phyloP scores from a whole-genome alignment of 495 filamentous ascomycete species.

The Tricharina praecox region DNA sequence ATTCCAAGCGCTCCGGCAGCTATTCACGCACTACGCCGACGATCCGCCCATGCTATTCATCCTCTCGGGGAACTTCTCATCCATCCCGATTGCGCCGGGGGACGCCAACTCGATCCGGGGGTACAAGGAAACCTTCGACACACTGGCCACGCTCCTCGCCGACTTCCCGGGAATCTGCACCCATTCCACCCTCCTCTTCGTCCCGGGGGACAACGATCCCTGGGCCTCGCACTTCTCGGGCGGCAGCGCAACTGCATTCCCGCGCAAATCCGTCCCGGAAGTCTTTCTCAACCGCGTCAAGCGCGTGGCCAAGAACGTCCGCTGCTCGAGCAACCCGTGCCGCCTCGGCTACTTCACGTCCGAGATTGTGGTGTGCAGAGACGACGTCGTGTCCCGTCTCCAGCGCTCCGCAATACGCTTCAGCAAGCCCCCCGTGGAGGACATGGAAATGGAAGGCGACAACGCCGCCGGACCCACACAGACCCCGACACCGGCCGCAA shows the following conservation, averaged over 20 bases:
- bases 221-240: conserved; percentile 76
- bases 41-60: conserved; percentile 61
- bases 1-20: conserved; percentile 56
- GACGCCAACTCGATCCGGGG: conserved; percentile 60
- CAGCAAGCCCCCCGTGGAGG: conserved; percentile 27
- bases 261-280: conserved; percentile 58
- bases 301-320: conserved; percentile 53
- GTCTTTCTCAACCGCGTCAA: conserved; percentile 72
- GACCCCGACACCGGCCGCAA: conserved; percentile 13
- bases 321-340: conserved; percentile 79
- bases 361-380: conserved; percentile 71
- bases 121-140: conserved; percentile 88
- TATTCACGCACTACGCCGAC: conserved; percentile 53
- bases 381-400: conserved; percentile 64
- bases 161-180: conserved; percentile 76
- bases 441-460: conserved; percentile 18
- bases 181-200: conserved; percentile 67
- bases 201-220: conserved; percentile 90
- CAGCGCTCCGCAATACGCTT: conserved; percentile 55
- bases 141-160: conserved; percentile 60
- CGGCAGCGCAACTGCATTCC: conserved; percentile 61
- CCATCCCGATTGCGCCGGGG: conserved; percentile 52
- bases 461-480: too few relatives aligned
- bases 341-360: conserved; percentile 65
- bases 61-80: conserved; percentile 70